phyloP scores from a whole-genome alignment of 768 basidiomycete genomes.

The Hygrophorus pudorinus region DNA sequence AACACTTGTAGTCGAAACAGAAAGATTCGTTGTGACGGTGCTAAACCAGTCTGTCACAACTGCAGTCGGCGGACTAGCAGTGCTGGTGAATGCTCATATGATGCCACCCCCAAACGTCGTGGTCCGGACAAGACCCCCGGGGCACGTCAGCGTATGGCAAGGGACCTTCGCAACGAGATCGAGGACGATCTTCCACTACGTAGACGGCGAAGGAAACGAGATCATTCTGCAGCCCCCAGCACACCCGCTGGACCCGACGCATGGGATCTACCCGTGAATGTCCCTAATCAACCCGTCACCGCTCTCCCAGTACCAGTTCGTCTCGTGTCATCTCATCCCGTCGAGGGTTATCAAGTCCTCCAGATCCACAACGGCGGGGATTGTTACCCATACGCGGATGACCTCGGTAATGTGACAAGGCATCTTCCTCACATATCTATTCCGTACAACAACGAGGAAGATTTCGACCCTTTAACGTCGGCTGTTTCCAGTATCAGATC shows the following conservation, averaged over 20 bases:
- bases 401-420: no score
- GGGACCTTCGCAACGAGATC: slow-evolving; percentile 28
- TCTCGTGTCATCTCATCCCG: neutral
- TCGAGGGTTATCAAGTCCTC: no score
- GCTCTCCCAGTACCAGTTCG: neutral
- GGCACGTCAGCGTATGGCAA: slow-evolving; percentile 54
- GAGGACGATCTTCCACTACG: slow-evolving; percentile 19
- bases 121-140: slow-evolving; percentile 78
- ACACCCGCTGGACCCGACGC: neutral
- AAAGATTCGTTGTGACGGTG: slow-evolving; percentile 78
- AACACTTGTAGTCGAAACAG: slow-evolving; percentile 47
- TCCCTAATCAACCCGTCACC: no score
- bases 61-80: slow-evolving; percentile 44
- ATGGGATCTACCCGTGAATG: neutral
- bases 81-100: slow-evolving; percentile 50
- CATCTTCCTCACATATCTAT: no score
- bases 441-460: neutral
- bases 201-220: slow-evolving; percentile 26
- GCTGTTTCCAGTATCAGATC: slow-evolving; percentile 8
- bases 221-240: neutral
- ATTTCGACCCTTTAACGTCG: slow-evolving; percentile 11
- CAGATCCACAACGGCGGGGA: no score
- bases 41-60: slow-evolving; percentile 67
- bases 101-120: slow-evolving; percentile 62
- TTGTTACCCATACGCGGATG: no score